A percentile compares a stretch with the other conserved stretches of the same genome.
phyloP scores from a whole-genome alignment of 176 grass and related monocot species.

The Eremochloa ophiuroides region DNA sequence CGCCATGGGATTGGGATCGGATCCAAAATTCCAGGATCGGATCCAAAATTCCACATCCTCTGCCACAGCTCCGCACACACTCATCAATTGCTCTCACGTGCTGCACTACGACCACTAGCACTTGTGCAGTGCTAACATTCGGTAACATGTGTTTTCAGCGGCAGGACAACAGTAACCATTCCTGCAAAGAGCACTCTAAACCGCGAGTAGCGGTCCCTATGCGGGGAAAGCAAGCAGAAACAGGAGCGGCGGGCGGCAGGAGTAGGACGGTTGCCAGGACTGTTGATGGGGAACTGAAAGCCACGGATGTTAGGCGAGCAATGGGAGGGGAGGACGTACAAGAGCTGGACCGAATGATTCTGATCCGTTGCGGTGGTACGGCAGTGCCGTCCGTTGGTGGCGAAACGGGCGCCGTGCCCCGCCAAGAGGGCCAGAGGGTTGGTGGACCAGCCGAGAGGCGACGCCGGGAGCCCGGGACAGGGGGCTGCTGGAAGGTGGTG shows the following conservation, averaged over 20 bases:
- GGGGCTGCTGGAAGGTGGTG: neutral
- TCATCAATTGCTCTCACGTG: neutral
- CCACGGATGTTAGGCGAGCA: neutral
- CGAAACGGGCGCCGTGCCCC: neutral
- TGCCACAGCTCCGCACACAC: neutral
- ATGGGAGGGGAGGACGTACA: neutral
- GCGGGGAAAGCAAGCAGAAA: neutral
- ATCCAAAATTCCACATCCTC: neutral
- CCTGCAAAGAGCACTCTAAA: neutral
- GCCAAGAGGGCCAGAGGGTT: too few relatives aligned
- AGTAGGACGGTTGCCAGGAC: neutral
- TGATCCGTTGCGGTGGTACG: neutral
- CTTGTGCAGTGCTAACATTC: neutral
- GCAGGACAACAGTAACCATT: neutral
- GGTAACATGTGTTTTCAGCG: neutral
- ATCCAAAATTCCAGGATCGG: neutral
- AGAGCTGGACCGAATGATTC: neutral
- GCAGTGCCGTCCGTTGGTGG: neutral
- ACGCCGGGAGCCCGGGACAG: neutral
- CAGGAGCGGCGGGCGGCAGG: neutral
- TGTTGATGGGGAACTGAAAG: neutral
- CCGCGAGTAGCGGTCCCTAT: neutral
- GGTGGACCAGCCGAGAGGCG: neutral
- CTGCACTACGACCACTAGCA: neutral
- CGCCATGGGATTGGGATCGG: neutral